Conservation (phyloP, 2,329 filamentous ascomycete species). For the Colletotrichum orchidophilum region DNA sequence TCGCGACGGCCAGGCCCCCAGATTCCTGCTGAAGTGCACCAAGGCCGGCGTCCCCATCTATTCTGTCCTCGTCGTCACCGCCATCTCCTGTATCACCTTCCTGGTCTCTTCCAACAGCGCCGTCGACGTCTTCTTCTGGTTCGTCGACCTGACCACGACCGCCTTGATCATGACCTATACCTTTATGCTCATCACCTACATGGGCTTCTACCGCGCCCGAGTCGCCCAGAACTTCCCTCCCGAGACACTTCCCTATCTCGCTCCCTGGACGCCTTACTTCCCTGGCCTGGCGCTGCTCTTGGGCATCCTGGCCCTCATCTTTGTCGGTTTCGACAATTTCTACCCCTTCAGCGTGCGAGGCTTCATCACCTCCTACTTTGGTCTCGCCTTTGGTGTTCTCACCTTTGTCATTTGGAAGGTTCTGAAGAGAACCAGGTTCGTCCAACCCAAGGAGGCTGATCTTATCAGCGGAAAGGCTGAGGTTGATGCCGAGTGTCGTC, state of each 20-base stretch:
- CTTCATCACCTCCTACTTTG: constrained; percentile 65
- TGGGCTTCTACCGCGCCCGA: constrained; percentile 61
- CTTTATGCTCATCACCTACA: constrained; percentile 55
- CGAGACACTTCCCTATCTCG: constrained; percentile 59
- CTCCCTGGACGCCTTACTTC: constrained; percentile 60
- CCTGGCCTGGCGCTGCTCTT: constrained; percentile 59
- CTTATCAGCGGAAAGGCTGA: constrained; percentile 70
- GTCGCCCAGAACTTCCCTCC: constrained; percentile 60
- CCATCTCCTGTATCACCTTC: constrained; percentile 47
- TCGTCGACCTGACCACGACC: constrained; percentile 64
- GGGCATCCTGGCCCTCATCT: constrained; percentile 59
- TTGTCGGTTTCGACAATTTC: constrained; percentile 66
- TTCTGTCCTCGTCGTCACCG: constrained; percentile 44
- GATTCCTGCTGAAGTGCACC: constrained; percentile 50
- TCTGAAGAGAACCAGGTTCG: constrained; percentile 66
- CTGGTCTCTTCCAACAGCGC: constrained; percentile 48
- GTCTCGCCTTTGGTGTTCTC: constrained; percentile 59
- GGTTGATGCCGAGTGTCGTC: constrained; percentile 64
- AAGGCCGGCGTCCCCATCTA: constrained; percentile 55
- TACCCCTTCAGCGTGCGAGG: constrained; percentile 57
- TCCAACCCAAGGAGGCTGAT: constrained; percentile 67
- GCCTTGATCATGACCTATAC: constrained; percentile 68
- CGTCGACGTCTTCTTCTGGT: constrained; percentile 51
- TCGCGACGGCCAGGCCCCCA: constrained; percentile 57
- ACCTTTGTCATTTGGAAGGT: constrained; percentile 76